Base-by-base conservation (phyloP, 345 rosid genomes). In the Eucalyptus marginata region DNA sequence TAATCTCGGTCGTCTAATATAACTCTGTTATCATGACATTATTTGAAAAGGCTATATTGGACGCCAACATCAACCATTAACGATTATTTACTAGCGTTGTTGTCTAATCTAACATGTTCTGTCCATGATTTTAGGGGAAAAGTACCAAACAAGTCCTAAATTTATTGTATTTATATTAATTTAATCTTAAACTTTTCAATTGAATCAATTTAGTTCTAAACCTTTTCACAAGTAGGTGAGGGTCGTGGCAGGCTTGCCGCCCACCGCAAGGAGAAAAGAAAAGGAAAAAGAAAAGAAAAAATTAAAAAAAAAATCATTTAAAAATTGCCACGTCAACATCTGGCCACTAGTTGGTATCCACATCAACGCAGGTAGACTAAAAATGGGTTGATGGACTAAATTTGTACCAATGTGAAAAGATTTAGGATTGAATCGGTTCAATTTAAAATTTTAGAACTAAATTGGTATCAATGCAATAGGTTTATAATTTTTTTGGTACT, bases 371-470 rank as follows among this genome's bases (percentile, higher is more conserved):
- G 2, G 2, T 20, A 0, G 5, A 52, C 2, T 10, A 18, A 20
- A 52, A 52, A 52, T 52, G 58, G 10, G 5, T 52, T 52, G 10
- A 52, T 52, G 25, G 0, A 20, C 0, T 52, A 1, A 52, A 18
- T 52, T 8, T 2, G 0, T 52, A 18, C 0, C 0, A 52, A 52
- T 52, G 10, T 20, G 0, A 52, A 52, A 52, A 52, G 58, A 52
- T 52, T 52, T 7, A 52, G 0, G 1, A 0, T 0, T 8, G 5
- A 18, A 52, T 20, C 0, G 25, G 0, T 52, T 8, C 0, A 18
- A 52, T 52, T 52, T 0, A 52, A 52, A 52, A 52, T 2, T 52
- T 52, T 52, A 52, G 0, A 49, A 7, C 0, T 7, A 2, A 52
- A 7, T 52, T 52, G 0, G 1, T 52, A 18, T 0, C 0, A 17